Evolutionary conservation across 768 basidiomycete genomes (phyloP), one percentile per base, ranked within the genome.

Genomic region (Filobasidium wieringae): DNA sequence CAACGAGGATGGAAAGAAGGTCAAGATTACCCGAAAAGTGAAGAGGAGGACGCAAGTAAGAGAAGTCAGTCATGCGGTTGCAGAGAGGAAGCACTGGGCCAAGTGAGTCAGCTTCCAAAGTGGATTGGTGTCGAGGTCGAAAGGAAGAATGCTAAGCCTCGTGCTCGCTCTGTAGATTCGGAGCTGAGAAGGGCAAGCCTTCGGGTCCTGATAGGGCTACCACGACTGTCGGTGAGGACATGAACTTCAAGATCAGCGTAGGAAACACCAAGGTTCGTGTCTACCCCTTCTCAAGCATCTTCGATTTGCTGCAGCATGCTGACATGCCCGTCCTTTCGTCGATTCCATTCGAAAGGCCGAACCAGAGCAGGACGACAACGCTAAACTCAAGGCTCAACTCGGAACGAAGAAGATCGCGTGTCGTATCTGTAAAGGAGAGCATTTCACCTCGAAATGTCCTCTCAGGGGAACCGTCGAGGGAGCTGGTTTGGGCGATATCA

Each of bases 361-460:
- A 71, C 74, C 77, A 9, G 87, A 88, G 63, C 80, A 78, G 55
- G 76, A 81, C 7, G 79, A 80, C 11, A 85, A 86, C 66, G 82
- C 86, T 63, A 88, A 88, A 64, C 59, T 66, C 26, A 66, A 74
- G 74, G 75, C 72, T 11, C 82, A 81, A 60, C 80, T 86, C 0
- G 64, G 60, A 32, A 63, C 62, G 53, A 89, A 89, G 70, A 90
- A 90, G 70, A 87, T 99, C 62, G 75, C 80, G 41, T 99, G 95
- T 80, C 81, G 95, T 63, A 77, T 95, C 55, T 97, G 95, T 78
- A 88, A 93, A 71, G 95, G 93, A 53, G 87, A 86, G 63, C 95
- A 97, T 77, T 97, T 92, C 75, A 99, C 95, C 14, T 87, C 91
- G 62, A 91, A 92, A 74, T 97, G 95, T 80, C 95, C 95, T 6